A percentile compares a stretch with the other conserved stretches of the same genome.
phyloP scores from a whole-genome alignment of 139 green algal species.

The Desmodesmus armatus region DNA sequence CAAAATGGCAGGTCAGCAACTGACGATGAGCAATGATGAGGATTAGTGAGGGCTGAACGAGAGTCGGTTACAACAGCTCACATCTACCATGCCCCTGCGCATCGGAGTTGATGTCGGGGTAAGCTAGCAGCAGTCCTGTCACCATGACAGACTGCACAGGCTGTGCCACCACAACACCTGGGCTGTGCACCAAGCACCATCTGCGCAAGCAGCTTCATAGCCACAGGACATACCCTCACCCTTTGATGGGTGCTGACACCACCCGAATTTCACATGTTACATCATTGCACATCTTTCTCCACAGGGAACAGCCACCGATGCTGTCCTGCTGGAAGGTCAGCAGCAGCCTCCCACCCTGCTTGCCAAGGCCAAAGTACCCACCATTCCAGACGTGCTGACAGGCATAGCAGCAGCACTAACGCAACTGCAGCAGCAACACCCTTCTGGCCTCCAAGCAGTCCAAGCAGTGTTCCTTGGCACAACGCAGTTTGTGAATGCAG shows the following conservation, averaged over 20 bases:
- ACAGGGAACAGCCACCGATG: constrained; percentile 32
- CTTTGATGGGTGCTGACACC: too few species aligned
- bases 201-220: too few species aligned
- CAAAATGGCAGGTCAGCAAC: background rate
- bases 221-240: too few species aligned
- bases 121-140: too few species aligned
- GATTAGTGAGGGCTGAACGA: background rate
- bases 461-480: constrained; percentile 52
- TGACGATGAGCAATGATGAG: background rate
- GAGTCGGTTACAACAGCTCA: background rate
- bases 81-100: background rate
- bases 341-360: background rate
- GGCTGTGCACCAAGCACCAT: too few species aligned
- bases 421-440: background rate
- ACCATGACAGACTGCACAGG: too few species aligned
- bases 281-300: too few species aligned
- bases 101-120: constrained; percentile 24
- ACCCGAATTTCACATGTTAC: too few species aligned
- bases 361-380: background rate
- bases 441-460: constrained; percentile 38
- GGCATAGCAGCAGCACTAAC: background rate
- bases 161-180: too few species aligned
- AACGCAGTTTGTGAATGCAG: constrained; percentile 62
- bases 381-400: background rate
- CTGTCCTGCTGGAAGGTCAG: constrained; percentile 14